phyloP scores from a whole-genome alignment of 495 filamentous ascomycete species.

The Penicillium herquei region DNA sequence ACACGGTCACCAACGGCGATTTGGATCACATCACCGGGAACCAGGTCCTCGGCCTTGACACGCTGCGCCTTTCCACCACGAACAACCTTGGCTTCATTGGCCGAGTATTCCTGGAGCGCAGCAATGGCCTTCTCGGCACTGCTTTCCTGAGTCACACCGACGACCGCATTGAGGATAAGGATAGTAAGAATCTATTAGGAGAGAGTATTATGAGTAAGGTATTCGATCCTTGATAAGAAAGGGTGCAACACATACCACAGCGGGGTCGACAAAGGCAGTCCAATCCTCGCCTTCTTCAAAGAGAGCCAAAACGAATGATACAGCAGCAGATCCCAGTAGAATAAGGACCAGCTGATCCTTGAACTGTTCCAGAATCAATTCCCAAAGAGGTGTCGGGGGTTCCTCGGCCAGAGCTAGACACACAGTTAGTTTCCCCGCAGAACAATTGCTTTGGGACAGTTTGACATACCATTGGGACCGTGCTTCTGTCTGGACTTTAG shows the following conservation, averaged over 20 bases:
- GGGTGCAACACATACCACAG: constrained; percentile 63
- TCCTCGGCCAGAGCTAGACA: constrained; percentile 85
- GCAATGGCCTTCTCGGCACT: constrained; percentile 99
- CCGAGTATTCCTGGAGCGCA: constrained; percentile 97
- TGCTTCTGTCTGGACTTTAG: constrained; percentile 59
- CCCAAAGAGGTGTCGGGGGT: constrained; percentile 94
- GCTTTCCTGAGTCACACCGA: constrained; percentile 97
- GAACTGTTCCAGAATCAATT: constrained; percentile 96
- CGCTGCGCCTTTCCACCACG: constrained; percentile 72
- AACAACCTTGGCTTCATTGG: constrained; percentile 93
- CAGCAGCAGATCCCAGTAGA: constrained; percentile 84
- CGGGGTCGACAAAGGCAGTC: constrained; percentile 98
- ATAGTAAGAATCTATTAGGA: constrained; percentile 84
- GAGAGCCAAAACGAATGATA: constrained; percentile 91
- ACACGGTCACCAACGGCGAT: constrained; percentile 91
- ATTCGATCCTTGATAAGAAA: too few species aligned
- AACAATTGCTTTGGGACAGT: background rate
- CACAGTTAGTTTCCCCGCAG: constrained; percentile 4
- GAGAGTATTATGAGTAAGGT: constrained; percentile 9
- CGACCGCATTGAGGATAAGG: constrained; percentile 91
- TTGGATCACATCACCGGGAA: constrained; percentile 90
- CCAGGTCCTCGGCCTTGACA: constrained; percentile 91
- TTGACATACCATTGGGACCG: constrained; percentile 77
- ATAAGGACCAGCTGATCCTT: constrained; percentile 99
- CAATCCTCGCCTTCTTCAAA: constrained; percentile 91